Conservation (phyloP, 176 grass and related monocot species). For the Aegilops tauschii region DNA sequence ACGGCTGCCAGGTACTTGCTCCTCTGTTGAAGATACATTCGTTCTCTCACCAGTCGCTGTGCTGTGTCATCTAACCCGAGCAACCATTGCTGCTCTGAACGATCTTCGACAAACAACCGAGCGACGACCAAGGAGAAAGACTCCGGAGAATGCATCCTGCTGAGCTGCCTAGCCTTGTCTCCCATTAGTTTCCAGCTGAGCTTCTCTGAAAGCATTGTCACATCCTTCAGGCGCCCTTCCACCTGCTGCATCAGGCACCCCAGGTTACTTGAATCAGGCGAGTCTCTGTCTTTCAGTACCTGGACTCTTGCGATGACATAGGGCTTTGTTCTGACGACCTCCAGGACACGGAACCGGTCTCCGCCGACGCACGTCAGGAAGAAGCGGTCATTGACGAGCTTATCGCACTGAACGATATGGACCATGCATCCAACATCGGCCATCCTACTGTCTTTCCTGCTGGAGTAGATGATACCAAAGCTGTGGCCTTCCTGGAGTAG, state of each 20-base stretch:
- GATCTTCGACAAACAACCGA: slow-evolving; percentile 49
- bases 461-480: slow-evolving; percentile 35
- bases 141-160: slow-evolving; percentile 37
- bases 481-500: slow-evolving; percentile 60
- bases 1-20: slow-evolving; percentile 52
- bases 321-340: slow-evolving; percentile 68
- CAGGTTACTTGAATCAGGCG: slow-evolving; percentile 28
- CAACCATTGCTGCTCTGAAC: slow-evolving; percentile 53
- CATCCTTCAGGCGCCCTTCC: slow-evolving; percentile 54
- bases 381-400: slow-evolving; percentile 64
- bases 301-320: slow-evolving; percentile 67
- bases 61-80: slow-evolving; percentile 25
- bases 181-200: slow-evolving; percentile 37
- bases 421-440: slow-evolving; percentile 70
- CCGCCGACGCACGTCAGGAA: slow-evolving; percentile 75
- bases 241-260: slow-evolving; percentile 53
- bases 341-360: slow-evolving; percentile 66
- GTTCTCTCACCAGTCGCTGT: slow-evolving; percentile 22
- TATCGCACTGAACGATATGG: slow-evolving; percentile 64
- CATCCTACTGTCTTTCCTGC: neutral
- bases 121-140: slow-evolving; percentile 69
- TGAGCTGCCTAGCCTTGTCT: slow-evolving; percentile 26
- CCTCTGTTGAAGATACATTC: slow-evolving; percentile 34
- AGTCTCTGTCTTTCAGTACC: slow-evolving; percentile 56
- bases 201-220: slow-evolving; percentile 68